These are phyloP conservation scores for Cladosporium austrohemisphaericum DNA, from an alignment of 2,329 filamentous ascomycete genomes.

Conservation along the genomic window DNA sequence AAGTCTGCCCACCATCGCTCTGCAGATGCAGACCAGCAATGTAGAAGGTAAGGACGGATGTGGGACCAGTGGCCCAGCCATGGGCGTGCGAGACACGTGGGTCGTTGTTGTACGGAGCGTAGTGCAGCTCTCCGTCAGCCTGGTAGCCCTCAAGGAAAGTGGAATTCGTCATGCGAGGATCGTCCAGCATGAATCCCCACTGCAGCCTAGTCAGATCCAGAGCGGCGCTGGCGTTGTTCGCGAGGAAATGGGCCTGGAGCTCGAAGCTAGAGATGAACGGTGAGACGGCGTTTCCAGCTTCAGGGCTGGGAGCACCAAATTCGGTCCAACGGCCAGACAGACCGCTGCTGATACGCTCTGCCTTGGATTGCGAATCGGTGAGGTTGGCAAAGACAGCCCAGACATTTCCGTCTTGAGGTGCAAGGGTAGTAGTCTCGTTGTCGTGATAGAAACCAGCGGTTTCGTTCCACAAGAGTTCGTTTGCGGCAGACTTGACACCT, in stretches of 20 bases:
- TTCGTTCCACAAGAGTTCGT: constrained; percentile 23
- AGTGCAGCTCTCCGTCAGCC: constrained; percentile 45
- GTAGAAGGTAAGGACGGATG: constrained; percentile 41
- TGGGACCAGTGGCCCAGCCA: constrained; percentile 37
- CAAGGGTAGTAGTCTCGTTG: constrained; percentile 37
- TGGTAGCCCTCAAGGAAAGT: constrained; percentile 44
- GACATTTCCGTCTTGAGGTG: constrained; percentile 54
- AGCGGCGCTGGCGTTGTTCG: constrained; percentile 36
- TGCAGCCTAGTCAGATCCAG: constrained; percentile 42
- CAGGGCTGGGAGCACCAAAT: constrained; percentile 45
- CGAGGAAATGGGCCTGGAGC: constrained; percentile 41
- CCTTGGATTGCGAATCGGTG: constrained; percentile 27
- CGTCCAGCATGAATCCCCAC: constrained; percentile 42
- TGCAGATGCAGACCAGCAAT: constrained; percentile 41
- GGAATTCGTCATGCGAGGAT: constrained; percentile 40
- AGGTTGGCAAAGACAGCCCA: constrained; percentile 39
- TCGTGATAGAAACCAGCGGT: constrained; percentile 36
- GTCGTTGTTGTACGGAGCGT: constrained; percentile 25
- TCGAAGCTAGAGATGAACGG: constrained; percentile 45
- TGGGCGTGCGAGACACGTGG: constrained; percentile 27
- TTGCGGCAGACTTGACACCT: constrained; percentile 44
- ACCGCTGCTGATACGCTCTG: constrained; percentile 33
- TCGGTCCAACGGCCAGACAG: constrained; percentile 42
- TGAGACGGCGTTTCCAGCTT: constrained; percentile 39
- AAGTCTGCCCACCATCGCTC: constrained; percentile 19